Conservation (phyloP, 371 early-diverging fungal species). For the Batkoa obscura region DNA sequence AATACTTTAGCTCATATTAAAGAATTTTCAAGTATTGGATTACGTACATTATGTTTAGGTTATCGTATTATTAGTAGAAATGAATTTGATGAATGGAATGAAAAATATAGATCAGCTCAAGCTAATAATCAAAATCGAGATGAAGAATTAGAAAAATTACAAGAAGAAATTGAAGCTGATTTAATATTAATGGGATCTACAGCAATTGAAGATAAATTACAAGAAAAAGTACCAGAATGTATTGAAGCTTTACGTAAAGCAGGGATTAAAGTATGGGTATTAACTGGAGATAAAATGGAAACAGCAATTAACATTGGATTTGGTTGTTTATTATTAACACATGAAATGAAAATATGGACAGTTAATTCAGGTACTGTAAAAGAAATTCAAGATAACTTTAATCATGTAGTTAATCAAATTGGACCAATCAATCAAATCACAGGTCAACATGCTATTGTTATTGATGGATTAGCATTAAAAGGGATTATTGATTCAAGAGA, state of each 20-base stretch:
- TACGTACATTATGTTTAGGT: conserved; percentile 78
- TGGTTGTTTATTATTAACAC: conserved; percentile 57
- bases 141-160: conserved; percentile 40
- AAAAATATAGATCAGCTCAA: conserved; percentile 44
- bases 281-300: conserved; percentile 99
- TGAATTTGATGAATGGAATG: conserved; percentile 46
- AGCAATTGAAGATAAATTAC: conserved; percentile 96
- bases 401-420: conserved; percentile 10
- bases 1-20: conserved; percentile 44
- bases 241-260: conserved; percentile 69
- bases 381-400: conserved; percentile 18
- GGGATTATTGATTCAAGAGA: conserved; percentile 42
- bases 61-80: conserved; percentile 41
- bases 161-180: conserved; percentile 59
- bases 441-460: conserved; percentile 39
- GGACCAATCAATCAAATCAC: not conserved
- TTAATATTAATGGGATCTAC: conserved; percentile 81
- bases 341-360: conserved; percentile 49
- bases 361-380: conserved; percentile 14
- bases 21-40: conserved; percentile 47
- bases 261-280: conserved; percentile 96
- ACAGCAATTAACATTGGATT: conserved; percentile 98
- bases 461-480: conserved; percentile 81
- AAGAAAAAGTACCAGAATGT: conserved; percentile 86
- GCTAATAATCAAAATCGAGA: conserved; percentile 54